A percentile compares a stretch with the other conserved stretches of the same genome.
Conservation (phyloP, 1,284 basidiomycete genomes). For the Puccinia coronata region DNA sequence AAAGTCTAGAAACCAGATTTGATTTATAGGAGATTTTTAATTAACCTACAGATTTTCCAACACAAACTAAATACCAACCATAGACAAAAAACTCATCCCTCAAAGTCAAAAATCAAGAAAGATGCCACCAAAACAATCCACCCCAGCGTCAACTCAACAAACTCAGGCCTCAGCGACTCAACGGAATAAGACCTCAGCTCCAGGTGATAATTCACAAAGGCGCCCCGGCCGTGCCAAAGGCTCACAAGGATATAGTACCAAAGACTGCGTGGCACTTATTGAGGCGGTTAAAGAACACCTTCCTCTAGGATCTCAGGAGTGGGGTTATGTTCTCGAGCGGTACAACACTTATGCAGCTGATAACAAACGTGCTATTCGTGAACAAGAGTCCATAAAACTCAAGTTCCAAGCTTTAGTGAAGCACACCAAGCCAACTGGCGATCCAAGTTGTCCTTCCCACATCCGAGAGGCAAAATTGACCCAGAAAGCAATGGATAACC, state of each 20-base stretch:
- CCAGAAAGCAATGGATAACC: background rate
- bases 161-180: no score
- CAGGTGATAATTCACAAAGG: background rate
- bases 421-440: background rate
- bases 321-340: background rate
- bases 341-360: background rate
- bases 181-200: no score
- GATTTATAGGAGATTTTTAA: no score
- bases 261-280: background rate
- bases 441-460: background rate
- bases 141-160: no score
- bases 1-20: no score
- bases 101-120: no score
- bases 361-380: background rate
- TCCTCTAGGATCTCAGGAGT: background rate
- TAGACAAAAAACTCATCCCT: no score
- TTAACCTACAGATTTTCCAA: no score
- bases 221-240: background rate
- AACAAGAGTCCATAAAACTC: background rate
- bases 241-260: background rate
- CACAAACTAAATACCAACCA: no score
- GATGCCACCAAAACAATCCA: no score
- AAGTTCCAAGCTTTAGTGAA: background rate
- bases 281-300: background rate
- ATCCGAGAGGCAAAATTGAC: background rate